Evolutionary conservation across 1,139 yeast species (phyloP).

Genomic region (Taphrina communis): DNA sequence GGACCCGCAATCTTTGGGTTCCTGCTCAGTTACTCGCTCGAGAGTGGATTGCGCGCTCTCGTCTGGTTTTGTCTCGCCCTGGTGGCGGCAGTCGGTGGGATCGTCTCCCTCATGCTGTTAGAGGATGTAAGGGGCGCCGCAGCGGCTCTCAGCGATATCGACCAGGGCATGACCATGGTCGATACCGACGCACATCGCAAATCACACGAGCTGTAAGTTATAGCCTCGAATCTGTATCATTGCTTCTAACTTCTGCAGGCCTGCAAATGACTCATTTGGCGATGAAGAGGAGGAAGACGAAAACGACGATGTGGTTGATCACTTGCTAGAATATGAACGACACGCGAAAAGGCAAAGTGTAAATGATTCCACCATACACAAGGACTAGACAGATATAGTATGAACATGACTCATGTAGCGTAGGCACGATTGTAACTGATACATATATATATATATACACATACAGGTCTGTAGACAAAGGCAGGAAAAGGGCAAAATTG

Average conservation of each 20-base stretch:
- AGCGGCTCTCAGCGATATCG: constrained; percentile 9
- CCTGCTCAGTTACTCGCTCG: constrained; percentile 31
- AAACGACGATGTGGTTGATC: constrained; percentile 12
- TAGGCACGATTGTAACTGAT: not conserved
- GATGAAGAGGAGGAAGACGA: not conserved
- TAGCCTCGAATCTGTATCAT: too few species aligned
- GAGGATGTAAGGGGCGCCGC: constrained; percentile 21
- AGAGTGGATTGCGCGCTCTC: constrained; percentile 8
- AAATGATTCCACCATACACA: not conserved
- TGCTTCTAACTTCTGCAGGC: not conserved
- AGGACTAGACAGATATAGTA: not conserved
- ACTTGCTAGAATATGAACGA: constrained; percentile 3
- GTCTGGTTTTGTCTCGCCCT: constrained; percentile 30
- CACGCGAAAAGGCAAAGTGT: not conserved
- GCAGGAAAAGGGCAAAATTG: too few species aligned
- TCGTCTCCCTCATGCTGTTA: constrained; percentile 21
- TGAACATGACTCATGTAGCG: not conserved
- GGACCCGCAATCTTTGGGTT: constrained; percentile 56
- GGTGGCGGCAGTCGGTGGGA: constrained; percentile 14
- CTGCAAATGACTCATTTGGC: not conserved
- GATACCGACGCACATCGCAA: not conserved
- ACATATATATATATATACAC: not conserved
- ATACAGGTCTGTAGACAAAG: too few species aligned
- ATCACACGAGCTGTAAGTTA: constrained; percentile 15
- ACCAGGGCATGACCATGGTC: constrained; percentile 14